phyloP scores from a whole-genome alignment of 495 filamentous ascomycete species.

The Glonium stellatum region DNA sequence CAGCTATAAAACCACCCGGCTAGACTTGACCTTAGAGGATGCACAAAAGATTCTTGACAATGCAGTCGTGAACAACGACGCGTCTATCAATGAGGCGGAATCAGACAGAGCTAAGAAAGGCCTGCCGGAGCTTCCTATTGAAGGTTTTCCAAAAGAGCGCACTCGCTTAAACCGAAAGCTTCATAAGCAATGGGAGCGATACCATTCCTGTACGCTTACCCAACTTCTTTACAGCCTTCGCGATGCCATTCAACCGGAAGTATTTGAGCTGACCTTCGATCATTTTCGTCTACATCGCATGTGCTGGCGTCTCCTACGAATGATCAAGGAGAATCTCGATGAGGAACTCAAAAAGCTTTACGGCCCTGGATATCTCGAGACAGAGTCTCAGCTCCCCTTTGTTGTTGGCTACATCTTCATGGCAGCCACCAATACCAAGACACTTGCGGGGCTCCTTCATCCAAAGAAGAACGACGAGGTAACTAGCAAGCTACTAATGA shows the following conservation, averaged over 20 bases:
- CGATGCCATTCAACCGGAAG: constrained; percentile 25
- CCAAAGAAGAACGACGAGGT: constrained; percentile 4
- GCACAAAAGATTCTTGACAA: constrained; percentile 29
- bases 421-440: constrained; percentile 4
- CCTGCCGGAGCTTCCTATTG: not conserved
- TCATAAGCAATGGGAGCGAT: constrained; percentile 1
- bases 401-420: constrained; percentile 41
- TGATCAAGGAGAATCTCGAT: constrained; percentile 31
- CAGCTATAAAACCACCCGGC: not conserved
- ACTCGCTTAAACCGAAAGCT: no score
- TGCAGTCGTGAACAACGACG: constrained; percentile 13
- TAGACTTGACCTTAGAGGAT: constrained; percentile 31
- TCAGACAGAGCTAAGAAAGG: not conserved
- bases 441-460: not conserved
- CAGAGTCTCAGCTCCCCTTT: constrained; percentile 38
- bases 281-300: constrained; percentile 36
- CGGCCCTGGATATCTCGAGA: constrained; percentile 34
- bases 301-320: constrained; percentile 37
- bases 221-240: not conserved
- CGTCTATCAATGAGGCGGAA: constrained; percentile 1
- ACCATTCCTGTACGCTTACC: constrained; percentile 2
- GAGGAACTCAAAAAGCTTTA: constrained; percentile 28
- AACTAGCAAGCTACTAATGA: not conserved
- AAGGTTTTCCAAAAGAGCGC: not conserved
- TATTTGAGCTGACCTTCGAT: constrained; percentile 33